These are phyloP conservation scores for Paraphoma sp. DNA, from an alignment of 2,329 filamentous ascomycete genomes.

Conservation along the genomic window DNA sequence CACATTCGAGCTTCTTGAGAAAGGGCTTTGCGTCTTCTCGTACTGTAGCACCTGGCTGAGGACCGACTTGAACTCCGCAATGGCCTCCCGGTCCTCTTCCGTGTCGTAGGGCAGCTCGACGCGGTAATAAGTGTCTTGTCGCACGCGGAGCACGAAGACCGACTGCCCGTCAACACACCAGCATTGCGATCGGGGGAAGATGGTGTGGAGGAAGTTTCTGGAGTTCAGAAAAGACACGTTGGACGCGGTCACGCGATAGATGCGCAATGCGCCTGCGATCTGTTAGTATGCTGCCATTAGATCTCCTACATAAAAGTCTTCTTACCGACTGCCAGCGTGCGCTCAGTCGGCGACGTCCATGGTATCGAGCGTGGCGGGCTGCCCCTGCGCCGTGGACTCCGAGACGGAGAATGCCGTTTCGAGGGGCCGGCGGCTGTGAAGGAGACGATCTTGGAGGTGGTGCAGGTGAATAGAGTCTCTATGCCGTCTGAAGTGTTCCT, in stretches of 20 bases:
- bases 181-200: constrained; percentile 87
- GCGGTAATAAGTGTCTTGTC: constrained; percentile 84
- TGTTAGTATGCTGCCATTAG: constrained; percentile 9
- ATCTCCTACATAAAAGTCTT: background rate
- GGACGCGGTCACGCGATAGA: constrained; percentile 85
- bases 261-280: constrained; percentile 70
- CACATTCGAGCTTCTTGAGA: constrained; percentile 77
- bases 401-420: constrained; percentile 44
- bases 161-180: constrained; percentile 89
- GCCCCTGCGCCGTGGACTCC: constrained; percentile 37
- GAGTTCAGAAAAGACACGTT: constrained; percentile 85
- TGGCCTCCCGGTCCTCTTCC: constrained; percentile 67
- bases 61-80: constrained; percentile 72
- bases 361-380: constrained; percentile 69
- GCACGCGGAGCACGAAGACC: constrained; percentile 86
- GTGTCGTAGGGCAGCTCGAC: constrained; percentile 79
- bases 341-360: constrained; percentile 78
- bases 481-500: constrained; percentile 54
- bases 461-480: constrained; percentile 77
- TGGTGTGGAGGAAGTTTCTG: constrained; percentile 81
- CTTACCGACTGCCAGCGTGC: constrained; percentile 79
- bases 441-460: constrained; percentile 73
- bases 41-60: constrained; percentile 79
- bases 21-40: constrained; percentile 87
- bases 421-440: constrained; percentile 56